Conservation (phyloP, 2,329 filamentous ascomycete genomes). For the Alternaria hordeiaustralica region DNA sequence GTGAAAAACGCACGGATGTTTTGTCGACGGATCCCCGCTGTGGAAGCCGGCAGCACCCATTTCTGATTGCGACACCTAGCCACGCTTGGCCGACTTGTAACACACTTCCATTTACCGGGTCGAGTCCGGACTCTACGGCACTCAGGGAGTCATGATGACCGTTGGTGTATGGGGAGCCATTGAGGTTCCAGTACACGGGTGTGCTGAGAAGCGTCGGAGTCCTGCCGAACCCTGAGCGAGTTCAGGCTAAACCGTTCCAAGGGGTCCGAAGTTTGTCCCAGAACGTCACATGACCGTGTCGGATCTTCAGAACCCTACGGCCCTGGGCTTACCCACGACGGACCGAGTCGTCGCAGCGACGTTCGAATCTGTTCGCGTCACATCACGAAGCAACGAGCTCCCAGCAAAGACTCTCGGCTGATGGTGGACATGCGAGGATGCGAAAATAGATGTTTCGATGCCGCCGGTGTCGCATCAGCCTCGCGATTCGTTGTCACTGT, state of each 20-base stretch:
- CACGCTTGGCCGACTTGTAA: constrained; percentile 24
- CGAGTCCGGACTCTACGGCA: constrained; percentile 25
- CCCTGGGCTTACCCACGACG: background rate
- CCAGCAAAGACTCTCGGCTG: background rate
- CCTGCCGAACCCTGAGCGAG: constrained; percentile 1
- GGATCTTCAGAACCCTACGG: background rate
- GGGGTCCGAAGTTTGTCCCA: background rate
- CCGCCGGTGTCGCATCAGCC: constrained; percentile 1
- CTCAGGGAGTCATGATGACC: constrained; percentile 4
- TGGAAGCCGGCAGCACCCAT: constrained; percentile 26
- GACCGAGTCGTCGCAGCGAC: background rate
- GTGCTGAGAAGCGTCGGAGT: background rate
- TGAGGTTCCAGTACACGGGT: background rate
- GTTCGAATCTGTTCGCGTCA: background rate
- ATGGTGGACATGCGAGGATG: background rate
- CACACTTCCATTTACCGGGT: constrained; percentile 19
- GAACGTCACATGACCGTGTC: constrained; percentile 10
- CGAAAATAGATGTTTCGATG: constrained; percentile 11
- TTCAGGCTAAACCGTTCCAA: background rate
- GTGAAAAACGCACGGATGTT: constrained; percentile 27
- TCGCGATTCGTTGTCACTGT: background rate
- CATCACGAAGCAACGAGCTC: background rate
- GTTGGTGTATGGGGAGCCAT: constrained; percentile 34
- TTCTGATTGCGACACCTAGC: constrained; percentile 22
- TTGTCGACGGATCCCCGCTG: constrained; percentile 19